Percentiles rank a stretch among this genome's conserved stretches.
Evolutionary conservation across 1,284 basidiomycete species (phyloP).

Genomic region (Trichosporon sp.): DNA sequence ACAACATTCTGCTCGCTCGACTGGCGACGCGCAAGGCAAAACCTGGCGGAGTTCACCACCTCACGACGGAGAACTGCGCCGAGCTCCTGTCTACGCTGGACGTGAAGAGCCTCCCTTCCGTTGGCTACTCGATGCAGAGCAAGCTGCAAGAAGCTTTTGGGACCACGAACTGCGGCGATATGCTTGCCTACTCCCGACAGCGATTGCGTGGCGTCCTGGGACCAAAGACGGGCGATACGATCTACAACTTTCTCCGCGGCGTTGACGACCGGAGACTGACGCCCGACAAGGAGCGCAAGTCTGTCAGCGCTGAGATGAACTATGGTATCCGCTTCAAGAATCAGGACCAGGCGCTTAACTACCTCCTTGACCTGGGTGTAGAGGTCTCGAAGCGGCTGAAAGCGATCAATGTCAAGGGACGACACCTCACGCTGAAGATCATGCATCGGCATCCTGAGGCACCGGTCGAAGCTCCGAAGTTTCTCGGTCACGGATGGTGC

Average conservation of each 20-base stretch:
- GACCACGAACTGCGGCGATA: constrained; percentile 62
- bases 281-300: constrained; percentile 75
- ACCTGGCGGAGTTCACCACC: constrained; percentile 66
- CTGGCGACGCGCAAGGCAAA: constrained; percentile 88
- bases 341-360: constrained; percentile 70
- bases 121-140: constrained; percentile 67
- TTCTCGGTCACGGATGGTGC: constrained; percentile 86
- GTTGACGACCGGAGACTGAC: constrained; percentile 73
- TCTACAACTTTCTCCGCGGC: constrained; percentile 78
- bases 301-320: constrained; percentile 86
- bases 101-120: constrained; percentile 80
- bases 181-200: constrained; percentile 59
- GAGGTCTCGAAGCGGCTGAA: constrained; percentile 70
- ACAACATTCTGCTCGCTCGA: constrained; percentile 86
- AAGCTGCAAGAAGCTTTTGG: constrained; percentile 69
- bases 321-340: constrained; percentile 92
- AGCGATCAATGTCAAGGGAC: constrained; percentile 62
- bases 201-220: constrained; percentile 70
- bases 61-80: constrained; percentile 54
- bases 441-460: constrained; percentile 82
- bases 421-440: constrained; percentile 73
- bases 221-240: constrained; percentile 70
- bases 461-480: constrained; percentile 92
- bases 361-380: constrained; percentile 65
- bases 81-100: constrained; percentile 66